A percentile compares a stretch with the other conserved stretches of the same genome.
phyloP scores from a whole-genome alignment of 176 grass and related monocot species.

The Pharus latifolius region DNA sequence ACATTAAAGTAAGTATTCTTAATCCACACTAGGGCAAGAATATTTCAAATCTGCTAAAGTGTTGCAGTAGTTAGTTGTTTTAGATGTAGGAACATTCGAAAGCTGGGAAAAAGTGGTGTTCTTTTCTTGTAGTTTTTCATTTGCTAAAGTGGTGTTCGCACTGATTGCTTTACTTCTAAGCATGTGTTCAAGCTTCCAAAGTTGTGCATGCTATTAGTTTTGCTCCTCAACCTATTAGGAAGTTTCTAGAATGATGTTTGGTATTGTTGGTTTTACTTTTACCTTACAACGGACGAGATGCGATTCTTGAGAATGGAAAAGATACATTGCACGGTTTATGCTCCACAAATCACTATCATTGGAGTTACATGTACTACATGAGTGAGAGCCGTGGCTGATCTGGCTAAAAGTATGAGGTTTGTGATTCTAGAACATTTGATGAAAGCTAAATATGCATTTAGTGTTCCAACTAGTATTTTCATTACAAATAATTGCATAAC shows the following conservation, averaged over 20 bases:
- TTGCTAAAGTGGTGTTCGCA: background rate
- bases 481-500: background rate
- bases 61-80: background rate
- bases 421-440: background rate
- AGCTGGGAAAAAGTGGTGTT: background rate
- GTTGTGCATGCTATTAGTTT: background rate
- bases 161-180: background rate
- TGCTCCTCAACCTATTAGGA: background rate
- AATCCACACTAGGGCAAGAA: background rate
- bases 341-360: background rate
- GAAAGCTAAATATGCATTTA: background rate
- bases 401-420: background rate
- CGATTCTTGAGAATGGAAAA: background rate
- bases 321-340: background rate
- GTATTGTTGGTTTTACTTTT: background rate
- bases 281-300: background rate
- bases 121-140: background rate
- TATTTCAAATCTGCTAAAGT: background rate
- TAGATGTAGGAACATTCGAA: background rate
- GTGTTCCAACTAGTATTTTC: background rate
- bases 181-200: background rate
- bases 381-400: background rate
- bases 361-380: background rate
- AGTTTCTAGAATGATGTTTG: conserved; percentile 2
- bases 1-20: conserved; percentile 51